Percentiles rank a stretch among this genome's conserved stretches.
These are phyloP conservation scores for Cicer cuneatum DNA, from an alignment of 306 rosid species.

Conservation along the genomic window DNA sequence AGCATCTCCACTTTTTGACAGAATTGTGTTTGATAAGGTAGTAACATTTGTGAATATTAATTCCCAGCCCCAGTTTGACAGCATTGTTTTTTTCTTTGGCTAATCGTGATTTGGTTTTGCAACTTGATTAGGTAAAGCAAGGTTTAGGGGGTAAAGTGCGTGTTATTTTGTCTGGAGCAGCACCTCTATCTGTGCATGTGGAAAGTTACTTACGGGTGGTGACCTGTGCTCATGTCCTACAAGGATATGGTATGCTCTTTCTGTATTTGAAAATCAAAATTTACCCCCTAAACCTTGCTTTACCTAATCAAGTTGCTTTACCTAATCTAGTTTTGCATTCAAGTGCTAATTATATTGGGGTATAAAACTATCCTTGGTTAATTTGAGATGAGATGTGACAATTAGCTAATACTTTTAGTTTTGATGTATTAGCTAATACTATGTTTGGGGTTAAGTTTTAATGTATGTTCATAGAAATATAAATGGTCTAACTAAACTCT, in stretches of 20 bases:
- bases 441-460: background rate
- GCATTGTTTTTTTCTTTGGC: conserved; percentile 32
- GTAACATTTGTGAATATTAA: conserved; percentile 29
- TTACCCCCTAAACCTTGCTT: no score
- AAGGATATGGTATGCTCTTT: conserved; percentile 85
- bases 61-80: background rate
- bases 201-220: conserved; percentile 87
- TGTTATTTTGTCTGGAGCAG: conserved; percentile 93
- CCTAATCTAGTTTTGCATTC: conserved; percentile 31
- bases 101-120: conserved; percentile 44
- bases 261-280: conserved; percentile 31
- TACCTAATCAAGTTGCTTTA: no score
- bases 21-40: conserved; percentile 86
- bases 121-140: conserved; percentile 72
- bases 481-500: background rate
- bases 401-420: conserved; percentile 28
- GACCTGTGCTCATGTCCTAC: conserved; percentile 87
- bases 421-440: conserved; percentile 26
- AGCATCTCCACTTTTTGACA: conserved; percentile 81
- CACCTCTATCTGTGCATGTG: conserved; percentile 84
- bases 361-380: conserved; percentile 10
- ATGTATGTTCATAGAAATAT: conserved; percentile 17
- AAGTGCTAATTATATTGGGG: background rate
- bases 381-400: background rate
- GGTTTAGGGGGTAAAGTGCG: conserved; percentile 95